Evolutionary conservation across 1,284 basidiomycete genomes (phyloP), one percentile per base, ranked within the genome.

Genomic region (Irpex lacteus): DNA sequence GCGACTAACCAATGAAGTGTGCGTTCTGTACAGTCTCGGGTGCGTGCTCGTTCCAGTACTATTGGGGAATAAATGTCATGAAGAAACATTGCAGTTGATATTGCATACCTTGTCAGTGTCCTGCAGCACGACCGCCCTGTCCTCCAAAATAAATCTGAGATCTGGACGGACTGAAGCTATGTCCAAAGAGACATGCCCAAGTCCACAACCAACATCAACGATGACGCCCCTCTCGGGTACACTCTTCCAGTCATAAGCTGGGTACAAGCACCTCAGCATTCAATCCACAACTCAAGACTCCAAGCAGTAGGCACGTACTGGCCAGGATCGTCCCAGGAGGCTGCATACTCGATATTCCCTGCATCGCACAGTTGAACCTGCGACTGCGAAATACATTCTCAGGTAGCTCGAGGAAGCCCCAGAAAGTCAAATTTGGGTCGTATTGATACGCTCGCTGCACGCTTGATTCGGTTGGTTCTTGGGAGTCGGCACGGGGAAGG

Each of bases 141-240:
- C 32, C 13, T 56, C 53, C 9, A n/a, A 21, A 15, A 18, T 13
- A n/a, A 56, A 11, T 8, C 4, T 21, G 21, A 36, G 32, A 32
- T 44, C 21, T 57, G 15, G 40, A 15, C 40, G 40, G 15, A 44
- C 40, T 15, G 21, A 32, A 2, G 65, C 66, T 4, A 71, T 64
- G 1, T 55, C 58, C 47, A 70, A 54, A 0, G 63, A 60, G 34
- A 63, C 19, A 15, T 59, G 61, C 1, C 70, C 70, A 50, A 71
- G 59, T 0, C 70, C 69, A 1, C 70, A 67, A 7, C 69, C 70
- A 21, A 70, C 67, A 52, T 71, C 70, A 18, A 71, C 65, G 11
- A 70, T 62, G 4, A 63, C 11, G 19, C 68, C 62, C 4, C 61
- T 67, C n/a, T 50, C 15, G 7, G 65, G 60, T 4, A 71, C 63